Evolutionary conservation across 129 eudicot genomes (phyloP).

Genomic region (Apium graveolens): DNA sequence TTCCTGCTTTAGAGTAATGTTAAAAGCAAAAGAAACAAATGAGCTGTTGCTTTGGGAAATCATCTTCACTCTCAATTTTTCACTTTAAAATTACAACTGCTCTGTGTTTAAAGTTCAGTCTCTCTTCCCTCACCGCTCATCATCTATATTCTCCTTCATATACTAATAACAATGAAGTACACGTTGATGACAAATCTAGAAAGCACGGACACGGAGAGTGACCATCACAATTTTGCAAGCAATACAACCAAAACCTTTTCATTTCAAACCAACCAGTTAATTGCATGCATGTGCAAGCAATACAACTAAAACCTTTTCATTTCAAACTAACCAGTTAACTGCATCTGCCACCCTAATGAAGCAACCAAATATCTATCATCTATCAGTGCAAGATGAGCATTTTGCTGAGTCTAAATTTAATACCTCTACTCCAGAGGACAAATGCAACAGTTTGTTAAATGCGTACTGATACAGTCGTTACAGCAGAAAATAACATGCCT

Average conservation of each 20-base stretch:
- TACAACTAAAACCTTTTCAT: background rate
- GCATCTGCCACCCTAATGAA: background rate
- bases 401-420: background rate
- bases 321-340: background rate
- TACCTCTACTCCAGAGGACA: background rate
- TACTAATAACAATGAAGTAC: background rate
- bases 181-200: background rate
- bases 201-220: background rate
- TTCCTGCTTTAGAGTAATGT: background rate
- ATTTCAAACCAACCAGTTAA: background rate
- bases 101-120: background rate
- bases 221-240: background rate
- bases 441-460: background rate
- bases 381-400: too few species aligned
- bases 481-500: background rate
- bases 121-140: background rate
- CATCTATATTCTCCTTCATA: background rate
- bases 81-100: background rate
- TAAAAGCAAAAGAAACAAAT: constrained; percentile 13
- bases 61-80: background rate
- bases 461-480: background rate
- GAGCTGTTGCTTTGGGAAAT: constrained; percentile 9
- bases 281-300: background rate
- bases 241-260: background rate
- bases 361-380: background rate